Evolutionary conservation across 176 grass and related monocot species (phyloP).

Genomic region (barley (Hordeum vulgare)): DNA sequence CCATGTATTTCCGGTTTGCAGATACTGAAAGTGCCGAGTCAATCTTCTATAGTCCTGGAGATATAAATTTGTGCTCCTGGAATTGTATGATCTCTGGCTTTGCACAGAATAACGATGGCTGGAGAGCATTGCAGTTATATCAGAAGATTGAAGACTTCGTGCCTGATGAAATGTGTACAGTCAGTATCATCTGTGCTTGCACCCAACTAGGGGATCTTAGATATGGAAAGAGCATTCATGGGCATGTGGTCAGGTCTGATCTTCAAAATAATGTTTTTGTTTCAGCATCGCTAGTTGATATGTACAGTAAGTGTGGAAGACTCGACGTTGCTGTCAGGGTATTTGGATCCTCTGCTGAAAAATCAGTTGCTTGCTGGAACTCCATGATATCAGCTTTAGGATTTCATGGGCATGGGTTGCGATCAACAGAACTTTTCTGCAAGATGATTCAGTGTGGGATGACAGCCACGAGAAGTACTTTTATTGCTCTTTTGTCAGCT

Average conservation of each 20-base stretch:
- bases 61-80: constrained; percentile 71
- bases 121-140: constrained; percentile 66
- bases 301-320: constrained; percentile 87
- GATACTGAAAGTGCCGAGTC: constrained; percentile 56
- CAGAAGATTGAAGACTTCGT: constrained; percentile 33
- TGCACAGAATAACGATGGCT: constrained; percentile 46
- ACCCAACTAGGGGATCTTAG: constrained; percentile 52
- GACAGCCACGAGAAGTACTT: constrained; percentile 66
- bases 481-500: constrained; percentile 74
- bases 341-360: constrained; percentile 57
- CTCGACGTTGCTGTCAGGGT: constrained; percentile 39
- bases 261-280: constrained; percentile 60
- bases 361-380: constrained; percentile 81
- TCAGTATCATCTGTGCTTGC: constrained; percentile 55
- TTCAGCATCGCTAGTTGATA: constrained; percentile 69
- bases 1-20: constrained; percentile 62
- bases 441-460: constrained; percentile 54
- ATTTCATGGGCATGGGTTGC: constrained; percentile 63
- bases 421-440: constrained; percentile 59
- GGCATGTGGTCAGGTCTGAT: constrained; percentile 44
- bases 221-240: constrained; percentile 67
- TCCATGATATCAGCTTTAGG: constrained; percentile 84
- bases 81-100: constrained; percentile 84
- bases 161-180: constrained; percentile 59
- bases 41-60: constrained; percentile 36